Conservation (phyloP, 208 protist species). For the Trypanosomatidae sp. region DNA sequence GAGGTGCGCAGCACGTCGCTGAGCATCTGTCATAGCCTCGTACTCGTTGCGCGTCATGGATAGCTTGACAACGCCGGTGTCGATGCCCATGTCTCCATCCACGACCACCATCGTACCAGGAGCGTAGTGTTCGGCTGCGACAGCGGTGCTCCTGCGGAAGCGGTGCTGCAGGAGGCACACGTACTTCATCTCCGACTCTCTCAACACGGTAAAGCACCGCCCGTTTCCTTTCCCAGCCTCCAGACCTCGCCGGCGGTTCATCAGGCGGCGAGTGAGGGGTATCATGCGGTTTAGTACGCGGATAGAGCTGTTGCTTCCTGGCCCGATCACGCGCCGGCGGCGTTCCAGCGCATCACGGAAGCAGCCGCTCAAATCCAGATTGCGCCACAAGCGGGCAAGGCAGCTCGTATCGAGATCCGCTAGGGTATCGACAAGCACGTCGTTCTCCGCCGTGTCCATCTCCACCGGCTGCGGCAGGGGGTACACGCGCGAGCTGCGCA, state of each 20-base stretch:
- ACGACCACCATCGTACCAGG: slow-evolving; percentile 55
- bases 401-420: slow-evolving; percentile 11
- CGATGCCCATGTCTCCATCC: slow-evolving; percentile 80
- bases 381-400: slow-evolving; percentile 16
- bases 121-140: slow-evolving; percentile 21
- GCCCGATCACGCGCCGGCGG: slow-evolving; percentile 11
- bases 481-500: slow-evolving; percentile 3
- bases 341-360: slow-evolving; percentile 26
- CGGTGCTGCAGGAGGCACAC: slow-evolving; percentile 59
- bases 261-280: slow-evolving; percentile 8
- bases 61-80: slow-evolving; percentile 47
- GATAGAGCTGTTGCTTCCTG: slow-evolving; percentile 21
- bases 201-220: slow-evolving; percentile 7
- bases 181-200: slow-evolving; percentile 31
- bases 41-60: slow-evolving; percentile 40
- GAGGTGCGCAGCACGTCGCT: slow-evolving; percentile 23
- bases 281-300: slow-evolving; percentile 10
- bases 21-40: slow-evolving; percentile 21
- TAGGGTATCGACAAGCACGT: not conserved
- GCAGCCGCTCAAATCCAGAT: slow-evolving; percentile 16
- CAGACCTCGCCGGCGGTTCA: slow-evolving; percentile 8
- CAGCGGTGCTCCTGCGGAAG: slow-evolving; percentile 42
- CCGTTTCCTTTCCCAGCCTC: slow-evolving; percentile 1
- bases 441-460: not conserved
- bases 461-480: not conserved